Evolutionary conservation across 352 stramenopile species (phyloP), one percentile per base, ranked within the genome.

Genomic region (Phytophthora pinifolia): DNA sequence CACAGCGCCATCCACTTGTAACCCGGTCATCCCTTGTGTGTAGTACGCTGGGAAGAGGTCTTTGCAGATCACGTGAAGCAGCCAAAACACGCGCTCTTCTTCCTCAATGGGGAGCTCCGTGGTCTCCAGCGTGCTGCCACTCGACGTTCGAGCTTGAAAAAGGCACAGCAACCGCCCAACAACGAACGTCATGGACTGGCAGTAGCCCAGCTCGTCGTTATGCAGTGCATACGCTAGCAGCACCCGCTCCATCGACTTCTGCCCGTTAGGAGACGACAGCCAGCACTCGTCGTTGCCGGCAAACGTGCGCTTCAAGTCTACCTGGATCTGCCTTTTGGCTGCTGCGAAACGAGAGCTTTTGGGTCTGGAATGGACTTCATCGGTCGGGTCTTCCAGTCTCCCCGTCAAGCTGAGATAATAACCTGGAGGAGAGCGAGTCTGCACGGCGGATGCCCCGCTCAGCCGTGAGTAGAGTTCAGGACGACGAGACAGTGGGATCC

Each of bases 121-220:
- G 32, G 3, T 9, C 10, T 48, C 25, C 10, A 56, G 14, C 29
- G 49, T 31, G 14, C 57, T 13, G 5, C 18, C 42, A 27, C 35
- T 17, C 10, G 10, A 22, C 4, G 7, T 27, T 20, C 60, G 20
- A n/a, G 47, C 18, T 18, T 67, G 65, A 41, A 73, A 85, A 5
- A 90, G 46, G 47, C 79, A 90, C 32, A 96, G 49, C 30, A 95
- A 37, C 13, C 88, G 69, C 0, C 75, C 88, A 7, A 83, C 84
- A 17, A 96, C 76, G 46, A 95, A 96, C 34, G 89, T 96, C 85
- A 96, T 96, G 15, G 79, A 89, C 62, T 96, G 88, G 42, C 88
- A 96, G 58, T 97, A 97, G 12, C 88, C 88, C 6, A 97, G 66
- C 17, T 47, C 49, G 18, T 74, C 54, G 48, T 96, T 93, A 49